Evolutionary conservation across 1,139 yeast species (phyloP).

Genomic region (Candida sp.): DNA sequence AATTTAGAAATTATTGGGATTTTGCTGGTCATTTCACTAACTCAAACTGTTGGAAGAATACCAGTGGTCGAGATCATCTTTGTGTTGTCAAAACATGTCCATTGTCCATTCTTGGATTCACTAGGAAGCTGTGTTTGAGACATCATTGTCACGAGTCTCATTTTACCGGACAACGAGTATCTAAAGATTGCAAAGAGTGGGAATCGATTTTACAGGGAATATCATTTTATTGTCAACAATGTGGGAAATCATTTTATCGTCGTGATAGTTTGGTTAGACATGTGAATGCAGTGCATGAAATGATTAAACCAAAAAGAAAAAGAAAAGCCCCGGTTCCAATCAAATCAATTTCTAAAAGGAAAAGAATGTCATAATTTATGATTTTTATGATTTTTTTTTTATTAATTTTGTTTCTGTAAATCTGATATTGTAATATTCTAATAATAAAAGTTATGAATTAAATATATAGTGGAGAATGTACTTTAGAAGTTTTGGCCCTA

Average conservation of each 20-base stretch:
- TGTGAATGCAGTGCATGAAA: conserved; percentile 44
- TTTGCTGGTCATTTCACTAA: conserved; percentile 9
- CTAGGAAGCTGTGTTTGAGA: conserved; percentile 55
- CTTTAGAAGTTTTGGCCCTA: too few relatives aligned
- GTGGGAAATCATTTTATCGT: conserved; percentile 54
- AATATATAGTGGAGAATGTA: too few relatives aligned
- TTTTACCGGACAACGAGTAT: conserved; percentile 15
- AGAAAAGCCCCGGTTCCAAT: background rate
- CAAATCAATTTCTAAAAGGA: too few relatives aligned
- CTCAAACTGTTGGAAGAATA: conserved; percentile 1
- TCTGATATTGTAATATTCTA: too few relatives aligned
- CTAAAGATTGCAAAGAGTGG: conserved; percentile 11
- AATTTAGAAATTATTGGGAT: conserved; percentile 9
- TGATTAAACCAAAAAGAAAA: background rate
- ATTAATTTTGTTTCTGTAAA: too few relatives aligned
- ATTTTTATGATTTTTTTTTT: too few relatives aligned
- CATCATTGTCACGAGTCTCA: conserved; percentile 64
- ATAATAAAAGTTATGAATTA: too few relatives aligned
- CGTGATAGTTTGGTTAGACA: conserved; percentile 58
- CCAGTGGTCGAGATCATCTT: conserved; percentile 8
- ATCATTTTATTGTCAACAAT: conserved; percentile 23
- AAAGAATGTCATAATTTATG: too few relatives aligned
- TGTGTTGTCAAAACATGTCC: conserved; percentile 60
- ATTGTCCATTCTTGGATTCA: conserved; percentile 58
- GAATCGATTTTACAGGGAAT: conserved; percentile 10